Conservation (phyloP, 805 yeast genomes). For the Phaffomyces thermotolerans region DNA sequence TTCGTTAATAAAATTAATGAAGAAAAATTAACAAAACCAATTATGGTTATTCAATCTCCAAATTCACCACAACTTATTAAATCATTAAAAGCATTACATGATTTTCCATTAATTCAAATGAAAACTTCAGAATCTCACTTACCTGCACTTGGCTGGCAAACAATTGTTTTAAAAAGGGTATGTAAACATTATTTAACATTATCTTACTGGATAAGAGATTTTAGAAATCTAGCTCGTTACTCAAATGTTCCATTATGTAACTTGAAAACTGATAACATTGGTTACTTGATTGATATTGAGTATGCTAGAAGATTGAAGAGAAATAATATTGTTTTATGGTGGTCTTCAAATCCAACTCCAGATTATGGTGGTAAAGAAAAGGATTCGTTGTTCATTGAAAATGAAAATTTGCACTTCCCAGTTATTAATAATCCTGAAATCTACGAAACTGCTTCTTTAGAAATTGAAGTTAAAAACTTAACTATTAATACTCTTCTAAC, state of each 20-base stretch:
- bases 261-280: constrained; percentile 66
- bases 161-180: constrained; percentile 53
- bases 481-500: constrained; percentile 83
- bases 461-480: constrained; percentile 69
- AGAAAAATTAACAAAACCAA: constrained; percentile 55
- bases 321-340: constrained; percentile 78
- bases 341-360: constrained; percentile 77
- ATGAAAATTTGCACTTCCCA: constrained; percentile 62
- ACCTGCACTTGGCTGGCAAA: constrained; percentile 81
- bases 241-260: constrained; percentile 85
- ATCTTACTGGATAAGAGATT: constrained; percentile 63
- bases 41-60: constrained; percentile 73
- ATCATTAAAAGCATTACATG: constrained; percentile 39
- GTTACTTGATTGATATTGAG: constrained; percentile 74
- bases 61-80: constrained; percentile 39
- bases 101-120: constrained; percentile 60
- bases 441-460: constrained; percentile 71
- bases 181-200: constrained; percentile 66
- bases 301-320: constrained; percentile 72
- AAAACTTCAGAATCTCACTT: constrained; percentile 48
- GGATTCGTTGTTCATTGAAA: constrained; percentile 42
- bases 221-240: constrained; percentile 59
- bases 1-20: constrained; percentile 50
- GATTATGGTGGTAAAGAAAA: constrained; percentile 80
- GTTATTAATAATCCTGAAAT: constrained; percentile 70